A percentile compares a stretch with the other conserved stretches of the same genome.
phyloP scores from a whole-genome alignment of 208 protist genomes.

The Wallacemonas rigidus region DNA sequence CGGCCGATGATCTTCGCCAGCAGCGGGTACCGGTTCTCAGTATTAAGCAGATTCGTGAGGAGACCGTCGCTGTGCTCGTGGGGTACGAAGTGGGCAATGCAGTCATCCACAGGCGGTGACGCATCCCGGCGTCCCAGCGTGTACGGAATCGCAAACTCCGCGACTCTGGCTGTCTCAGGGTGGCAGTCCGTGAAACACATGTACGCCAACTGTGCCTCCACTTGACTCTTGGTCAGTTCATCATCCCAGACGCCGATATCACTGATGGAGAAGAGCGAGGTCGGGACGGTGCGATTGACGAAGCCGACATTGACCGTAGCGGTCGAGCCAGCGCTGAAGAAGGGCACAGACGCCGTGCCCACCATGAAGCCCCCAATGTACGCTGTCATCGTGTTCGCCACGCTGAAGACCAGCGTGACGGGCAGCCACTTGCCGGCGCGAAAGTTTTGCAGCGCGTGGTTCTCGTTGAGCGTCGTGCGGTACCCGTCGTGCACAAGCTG shows the following conservation, averaged over 20 bases:
- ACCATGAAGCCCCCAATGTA: conserved; percentile 76
- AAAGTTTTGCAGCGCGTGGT: conserved; percentile 65
- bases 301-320: conserved; percentile 65
- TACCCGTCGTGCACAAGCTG: conserved; percentile 53
- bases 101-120: conserved; percentile 37
- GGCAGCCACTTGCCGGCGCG: conserved; percentile 56
- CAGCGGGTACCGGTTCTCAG: conserved; percentile 33
- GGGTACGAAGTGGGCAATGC: conserved; percentile 74
- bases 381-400: conserved; percentile 47
- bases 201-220: conserved; percentile 63
- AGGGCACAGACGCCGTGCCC: conserved; percentile 47
- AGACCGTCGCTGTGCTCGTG: conserved; percentile 61
- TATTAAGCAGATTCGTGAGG: conserved; percentile 50
- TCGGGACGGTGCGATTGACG: conserved; percentile 35
- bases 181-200: conserved; percentile 20
- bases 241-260: conserved; percentile 71
- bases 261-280: conserved; percentile 67
- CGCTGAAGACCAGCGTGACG: conserved; percentile 58
- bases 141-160: conserved; percentile 54
- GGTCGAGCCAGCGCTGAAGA: conserved; percentile 48
- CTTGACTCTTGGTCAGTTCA: conserved; percentile 62
- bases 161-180: conserved; percentile 34
- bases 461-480: conserved; percentile 69
- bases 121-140: conserved; percentile 26
- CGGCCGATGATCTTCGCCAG: conserved; percentile 70